Evolutionary conservation across 352 stramenopile genomes (phyloP), one percentile per base, ranked within the genome.

Genomic region (Phytophthora boehmeriae): DNA sequence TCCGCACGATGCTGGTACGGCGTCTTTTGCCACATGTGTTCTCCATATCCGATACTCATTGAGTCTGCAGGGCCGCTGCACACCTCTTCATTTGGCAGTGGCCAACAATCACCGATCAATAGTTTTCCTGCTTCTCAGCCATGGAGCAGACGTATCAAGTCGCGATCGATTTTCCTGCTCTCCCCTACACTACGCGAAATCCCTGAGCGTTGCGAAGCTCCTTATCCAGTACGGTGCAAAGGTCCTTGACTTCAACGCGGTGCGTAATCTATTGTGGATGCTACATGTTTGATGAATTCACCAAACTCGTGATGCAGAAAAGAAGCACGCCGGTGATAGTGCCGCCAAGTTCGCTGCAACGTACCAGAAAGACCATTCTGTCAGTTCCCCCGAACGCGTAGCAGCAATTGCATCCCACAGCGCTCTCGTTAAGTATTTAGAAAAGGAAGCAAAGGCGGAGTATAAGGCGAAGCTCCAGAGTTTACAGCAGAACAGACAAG

Each of bases 181-280:
- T 0, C 80, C 84, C 1, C 69, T 93, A 67, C 82, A 93, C 53
- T 93, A 92, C 38, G 82, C 78, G 39, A 76, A 81, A 38, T 88
- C 82, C 14, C 45, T 83, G 28, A 89, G 61, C n/a, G 71, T 89
- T 8, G 79, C 76, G 2, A 89, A 88, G 38, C 64, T 91, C 11
- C 68, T 91, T 2, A 39, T 88, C 16, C 76, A 87, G 34, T 91
- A 91, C 16, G 78, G 80, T 1, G 74, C 58, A 8, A 71, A 71
- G 50, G 66, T 87, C 2, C 75, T 91, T 23, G 79, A 89, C 59
- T 81, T 78, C 54, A 88, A 89, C 39, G 56, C 73, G 25, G 79
- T 88, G 56, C 25, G 64, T 46, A 17, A 11, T 14, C 8, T 27
- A 20, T 27, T 27, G 16, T 42, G 22, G 20, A 14, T 52, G 19